These are phyloP conservation scores for Salix purpurea DNA, from an alignment of 345 rosid species.

Conservation along the genomic window DNA sequence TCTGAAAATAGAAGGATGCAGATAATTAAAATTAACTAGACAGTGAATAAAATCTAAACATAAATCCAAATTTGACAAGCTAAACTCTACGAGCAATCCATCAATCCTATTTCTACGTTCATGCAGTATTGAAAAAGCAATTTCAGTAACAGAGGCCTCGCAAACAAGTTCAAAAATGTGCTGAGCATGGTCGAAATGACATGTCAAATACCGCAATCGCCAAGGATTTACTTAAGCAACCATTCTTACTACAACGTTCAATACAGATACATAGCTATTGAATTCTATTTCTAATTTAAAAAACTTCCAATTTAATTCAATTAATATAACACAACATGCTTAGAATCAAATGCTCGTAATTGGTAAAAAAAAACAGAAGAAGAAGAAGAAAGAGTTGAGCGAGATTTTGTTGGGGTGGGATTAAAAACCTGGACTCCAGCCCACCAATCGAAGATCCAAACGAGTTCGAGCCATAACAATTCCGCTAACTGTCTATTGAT, in stretches of 20 bases:
- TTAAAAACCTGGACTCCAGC: slow-evolving; percentile 24
- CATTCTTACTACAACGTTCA: neutral
- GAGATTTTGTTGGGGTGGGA: neutral
- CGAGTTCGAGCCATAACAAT: slow-evolving; percentile 30
- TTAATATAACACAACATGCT: neutral
- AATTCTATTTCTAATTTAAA: neutral
- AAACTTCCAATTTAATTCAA: neutral
- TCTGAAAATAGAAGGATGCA: slow-evolving; percentile 40
- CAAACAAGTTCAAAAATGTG: neutral
- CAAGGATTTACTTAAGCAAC: neutral
- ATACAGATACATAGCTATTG: too few species aligned
- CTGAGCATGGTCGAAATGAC: neutral
- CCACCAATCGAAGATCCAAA: slow-evolving; percentile 38
- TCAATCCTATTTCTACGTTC: slow-evolving; percentile 1
- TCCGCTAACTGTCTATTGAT: slow-evolving; percentile 24
- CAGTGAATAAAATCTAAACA: neutral
- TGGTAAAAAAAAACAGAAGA: too few species aligned
- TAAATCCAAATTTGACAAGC: neutral
- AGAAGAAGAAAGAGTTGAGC: too few species aligned
- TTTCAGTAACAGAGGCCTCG: neutral
- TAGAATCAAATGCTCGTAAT: too few species aligned
- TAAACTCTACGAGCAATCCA: neutral
- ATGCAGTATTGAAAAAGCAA: neutral
- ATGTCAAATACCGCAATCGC: neutral
- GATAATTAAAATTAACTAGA: slow-evolving; percentile 16